Percentiles rank a stretch among this genome's conserved stretches.
phyloP scores from a whole-genome alignment of 495 filamentous ascomycete species.

The Neurospora sublineolata region DNA sequence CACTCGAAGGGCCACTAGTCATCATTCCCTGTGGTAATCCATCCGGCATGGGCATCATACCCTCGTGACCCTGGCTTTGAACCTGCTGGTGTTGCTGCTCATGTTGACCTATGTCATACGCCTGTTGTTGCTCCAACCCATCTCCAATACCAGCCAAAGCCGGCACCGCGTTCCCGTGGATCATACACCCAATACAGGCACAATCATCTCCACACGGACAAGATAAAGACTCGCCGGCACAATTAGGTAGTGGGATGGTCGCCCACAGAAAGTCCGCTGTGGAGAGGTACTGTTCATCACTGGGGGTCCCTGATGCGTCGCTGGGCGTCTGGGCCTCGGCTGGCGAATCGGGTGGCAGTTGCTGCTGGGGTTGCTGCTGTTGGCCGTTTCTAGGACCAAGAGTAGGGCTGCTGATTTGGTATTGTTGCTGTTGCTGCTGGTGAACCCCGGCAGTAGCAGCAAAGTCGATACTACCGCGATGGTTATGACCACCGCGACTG shows the following conservation, averaged over 20 bases:
- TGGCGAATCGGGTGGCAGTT: conserved; percentile 11
- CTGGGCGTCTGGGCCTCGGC: conserved; percentile 23
- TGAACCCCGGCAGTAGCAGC: neutral
- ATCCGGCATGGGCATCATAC: neutral
- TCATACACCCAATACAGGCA: conserved; percentile 35
- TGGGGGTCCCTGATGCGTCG: conserved; percentile 23
- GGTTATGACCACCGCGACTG: neutral
- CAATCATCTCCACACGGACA: conserved; percentile 45
- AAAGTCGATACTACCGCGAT: neutral
- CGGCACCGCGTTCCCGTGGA: conserved; percentile 3
- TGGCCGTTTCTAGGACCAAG: neutral
- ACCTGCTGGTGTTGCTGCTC: neutral
- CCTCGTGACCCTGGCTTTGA: neutral
- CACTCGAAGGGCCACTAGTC: neutral
- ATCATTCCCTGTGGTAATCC: neutral
- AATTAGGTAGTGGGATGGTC: conserved; percentile 27
- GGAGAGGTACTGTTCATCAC: conserved; percentile 33
- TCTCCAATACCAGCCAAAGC: neutral
- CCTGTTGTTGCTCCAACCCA: neutral
- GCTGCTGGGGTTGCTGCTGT: conserved; percentile 4
- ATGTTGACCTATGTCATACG: neutral
- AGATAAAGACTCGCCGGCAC: conserved; percentile 26
- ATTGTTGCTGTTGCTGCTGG: neutral
- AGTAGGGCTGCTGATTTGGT: neutral
- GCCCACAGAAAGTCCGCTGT: conserved; percentile 40